These are phyloP conservation scores for Lentinula sp. DNA, from an alignment of 768 basidiomycete species.

Conservation along the genomic window DNA sequence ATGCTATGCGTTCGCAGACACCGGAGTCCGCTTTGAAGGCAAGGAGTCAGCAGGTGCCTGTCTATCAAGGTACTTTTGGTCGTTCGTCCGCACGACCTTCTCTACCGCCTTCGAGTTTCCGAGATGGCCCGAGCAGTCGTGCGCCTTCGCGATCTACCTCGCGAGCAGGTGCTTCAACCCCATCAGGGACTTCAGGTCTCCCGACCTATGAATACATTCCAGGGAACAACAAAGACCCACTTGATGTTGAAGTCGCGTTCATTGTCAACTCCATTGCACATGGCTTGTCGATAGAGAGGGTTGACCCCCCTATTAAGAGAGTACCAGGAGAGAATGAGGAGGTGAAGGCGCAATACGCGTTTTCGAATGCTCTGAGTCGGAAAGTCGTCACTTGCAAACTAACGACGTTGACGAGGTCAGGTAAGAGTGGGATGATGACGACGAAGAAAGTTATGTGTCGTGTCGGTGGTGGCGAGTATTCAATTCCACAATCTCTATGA, in stretches of 20 bases:
- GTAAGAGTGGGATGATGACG: constrained; percentile 38
- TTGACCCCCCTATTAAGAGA: constrained; percentile 69
- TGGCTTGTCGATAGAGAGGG: constrained; percentile 69
- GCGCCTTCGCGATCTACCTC: constrained; percentile 63
- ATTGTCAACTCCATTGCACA: constrained; percentile 75
- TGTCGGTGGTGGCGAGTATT: constrained; percentile 69
- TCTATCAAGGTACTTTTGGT: constrained; percentile 40
- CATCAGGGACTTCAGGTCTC: constrained; percentile 30
- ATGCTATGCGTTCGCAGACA: constrained; percentile 54
- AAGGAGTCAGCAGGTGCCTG: constrained; percentile 52
- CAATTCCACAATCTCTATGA: not conserved
- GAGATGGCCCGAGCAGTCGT: constrained; percentile 47
- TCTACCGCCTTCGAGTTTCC: constrained; percentile 71
- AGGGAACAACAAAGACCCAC: constrained; percentile 65
- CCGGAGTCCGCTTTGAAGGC: constrained; percentile 60
- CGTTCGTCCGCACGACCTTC: constrained; percentile 35
- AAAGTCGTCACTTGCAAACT: constrained; percentile 77
- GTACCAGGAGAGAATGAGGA: constrained; percentile 72
- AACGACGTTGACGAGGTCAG: constrained; percentile 67
- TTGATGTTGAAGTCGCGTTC: constrained; percentile 73
- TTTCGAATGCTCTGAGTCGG: constrained; percentile 64
- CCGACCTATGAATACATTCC: constrained; percentile 62
- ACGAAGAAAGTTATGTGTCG: constrained; percentile 91
- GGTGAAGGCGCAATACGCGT: constrained; percentile 77
- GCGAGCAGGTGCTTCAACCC: constrained; percentile 60